Evolutionary conservation across 331 rosid genomes (phyloP), one percentile per base, ranked within the genome.

Genomic region (Saraca asoca): DNA sequence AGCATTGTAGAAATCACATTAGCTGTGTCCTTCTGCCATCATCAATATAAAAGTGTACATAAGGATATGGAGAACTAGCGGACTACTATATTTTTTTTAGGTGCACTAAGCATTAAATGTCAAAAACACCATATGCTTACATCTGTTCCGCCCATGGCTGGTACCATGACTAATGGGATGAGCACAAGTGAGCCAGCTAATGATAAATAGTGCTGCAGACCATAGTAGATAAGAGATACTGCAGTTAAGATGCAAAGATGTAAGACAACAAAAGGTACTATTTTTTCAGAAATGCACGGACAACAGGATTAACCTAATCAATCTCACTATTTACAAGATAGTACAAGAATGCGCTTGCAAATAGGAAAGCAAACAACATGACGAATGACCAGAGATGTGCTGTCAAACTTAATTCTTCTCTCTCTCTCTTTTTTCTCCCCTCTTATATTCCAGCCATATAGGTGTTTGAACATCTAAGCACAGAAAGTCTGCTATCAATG

Each of bases 121-220:
- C 42, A 7, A 51, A 56, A 50, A 66, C 39, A 70, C 45, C 6
- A 50, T 64, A 75, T 57, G 69, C 96, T 81, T 85, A 92, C 98
- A 74, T 87, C 95, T 62, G 88, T 83, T 83, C 96, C 98, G 33
- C 93, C 95, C 98, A 89, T 87, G 66, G 86, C 78, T 17, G 98
- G 96, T 55, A 89, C 89, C 64, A 89, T 89, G 78, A 92, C 79
- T 58, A 85, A 63, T 60, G 98, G 98, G 49, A 92, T 77, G 75
- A 92, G 81, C 54, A 92, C 78, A 65, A 92, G 82, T 7, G 98
- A 92, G 64, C 98, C 96, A 37, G 90, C 83, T 82, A 92, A 66
- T 48, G 98, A 92, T 13, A 92, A 75, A 75, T 86, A 89, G 70
- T 92, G 98, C 80, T 92, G 96, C 75, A 89, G 83, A 73, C 89